Evolutionary conservation across 805 yeast genomes (phyloP).

Genomic region (Alloascoidea hylecoeti): DNA sequence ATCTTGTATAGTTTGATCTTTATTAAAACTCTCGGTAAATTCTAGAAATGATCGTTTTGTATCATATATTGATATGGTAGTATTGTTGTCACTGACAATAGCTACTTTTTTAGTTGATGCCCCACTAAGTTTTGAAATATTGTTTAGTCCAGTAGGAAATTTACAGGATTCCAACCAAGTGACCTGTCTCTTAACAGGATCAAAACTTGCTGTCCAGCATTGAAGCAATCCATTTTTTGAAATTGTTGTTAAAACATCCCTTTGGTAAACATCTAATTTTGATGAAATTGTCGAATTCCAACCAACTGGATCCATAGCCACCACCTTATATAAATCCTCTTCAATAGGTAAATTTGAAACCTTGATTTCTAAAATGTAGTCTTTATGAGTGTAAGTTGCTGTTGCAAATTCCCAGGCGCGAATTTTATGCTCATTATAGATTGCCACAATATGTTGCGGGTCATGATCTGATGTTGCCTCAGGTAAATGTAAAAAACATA

Average conservation of each 20-base stretch:
- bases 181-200: constrained; percentile 14
- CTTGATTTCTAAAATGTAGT: not conserved
- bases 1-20: constrained; percentile 33
- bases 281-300: constrained; percentile 24
- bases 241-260: constrained; percentile 44
- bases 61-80: constrained; percentile 67
- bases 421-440: constrained; percentile 24
- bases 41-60: constrained; percentile 52
- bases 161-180: constrained; percentile 37
- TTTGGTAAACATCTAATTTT: constrained; percentile 17
- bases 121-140: constrained; percentile 46
- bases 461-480: constrained; percentile 16
- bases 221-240: constrained; percentile 33
- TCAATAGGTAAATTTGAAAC: constrained; percentile 18
- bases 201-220: constrained; percentile 29
- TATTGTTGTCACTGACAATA: constrained; percentile 40
- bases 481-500: constrained; percentile 22
- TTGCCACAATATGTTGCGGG: constrained; percentile 33
- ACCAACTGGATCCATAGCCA: constrained; percentile 59
- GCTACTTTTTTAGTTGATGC: constrained; percentile 71
- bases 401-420: constrained; percentile 26
- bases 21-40: constrained; percentile 29
- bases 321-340: constrained; percentile 26
- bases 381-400: no score
- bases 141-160: constrained; percentile 39